Percentiles rank a stretch among this genome's conserved stretches.
Conservation (phyloP, 768 basidiomycete genomes). For the Fomitopsis pulvina region DNA sequence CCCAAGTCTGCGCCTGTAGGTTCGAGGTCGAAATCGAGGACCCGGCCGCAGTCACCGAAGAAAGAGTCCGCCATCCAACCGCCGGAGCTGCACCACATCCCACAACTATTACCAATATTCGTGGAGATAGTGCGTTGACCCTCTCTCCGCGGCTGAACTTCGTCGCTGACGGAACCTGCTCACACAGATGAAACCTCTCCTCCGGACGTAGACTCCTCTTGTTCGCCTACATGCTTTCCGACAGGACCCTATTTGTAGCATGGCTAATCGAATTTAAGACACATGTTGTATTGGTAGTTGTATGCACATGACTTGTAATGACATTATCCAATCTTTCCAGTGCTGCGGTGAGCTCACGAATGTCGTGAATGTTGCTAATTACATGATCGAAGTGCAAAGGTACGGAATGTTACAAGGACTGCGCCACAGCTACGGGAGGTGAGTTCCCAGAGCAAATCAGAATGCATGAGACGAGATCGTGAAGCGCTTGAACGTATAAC, state of each 20-base stretch:
- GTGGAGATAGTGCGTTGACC: conserved; percentile 72
- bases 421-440: not conserved
- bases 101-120: conserved; percentile 82
- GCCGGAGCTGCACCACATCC: conserved; percentile 73
- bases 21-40: not conserved
- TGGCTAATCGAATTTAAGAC: not conserved
- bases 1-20: not conserved
- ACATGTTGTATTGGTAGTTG: conserved; percentile 2
- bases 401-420: not conserved
- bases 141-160: too few relatives aligned
- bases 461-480: conserved; percentile 53
- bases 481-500: conserved; percentile 80
- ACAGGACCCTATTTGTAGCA: not conserved
- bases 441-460: conserved; percentile 18
- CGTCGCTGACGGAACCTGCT: too few relatives aligned
- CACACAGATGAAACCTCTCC: conserved; percentile 33
- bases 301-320: not conserved
- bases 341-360: not conserved
- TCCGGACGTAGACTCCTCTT: conserved; percentile 24
- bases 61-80: conserved; percentile 47
- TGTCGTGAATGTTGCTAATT: not conserved
- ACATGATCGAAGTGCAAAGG: not conserved
- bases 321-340: not conserved
- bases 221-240: not conserved
- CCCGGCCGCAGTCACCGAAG: conserved; percentile 27